Conservation (phyloP, 495 filamentous ascomycete species). For the Aspergillus bridgeri region DNA sequence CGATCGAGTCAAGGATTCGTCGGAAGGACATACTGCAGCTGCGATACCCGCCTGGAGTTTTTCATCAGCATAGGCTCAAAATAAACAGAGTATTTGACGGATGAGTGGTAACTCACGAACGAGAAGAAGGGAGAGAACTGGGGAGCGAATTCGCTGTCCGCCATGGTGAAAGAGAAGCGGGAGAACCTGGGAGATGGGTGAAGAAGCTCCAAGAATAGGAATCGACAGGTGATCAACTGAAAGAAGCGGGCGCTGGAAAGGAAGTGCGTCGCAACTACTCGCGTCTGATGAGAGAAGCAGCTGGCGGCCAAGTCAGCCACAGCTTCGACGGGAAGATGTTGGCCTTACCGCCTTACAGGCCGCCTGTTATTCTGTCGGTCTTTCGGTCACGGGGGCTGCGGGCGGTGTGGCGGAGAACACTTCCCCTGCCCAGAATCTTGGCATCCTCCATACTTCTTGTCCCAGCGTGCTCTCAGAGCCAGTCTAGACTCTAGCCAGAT, state of each 20-base stretch:
- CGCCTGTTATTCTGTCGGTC: no score
- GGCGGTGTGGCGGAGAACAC: no score
- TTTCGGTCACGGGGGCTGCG: no score
- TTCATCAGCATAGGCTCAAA: not conserved
- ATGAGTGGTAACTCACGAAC: conserved; percentile 70
- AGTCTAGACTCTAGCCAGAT: no score
- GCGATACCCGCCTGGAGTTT: conserved; percentile 72
- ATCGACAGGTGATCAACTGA: not conserved
- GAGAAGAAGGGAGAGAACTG: conserved; percentile 97
- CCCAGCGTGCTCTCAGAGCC: no score
- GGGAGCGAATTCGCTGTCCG: conserved; percentile 67
- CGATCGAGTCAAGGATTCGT: conserved; percentile 2
- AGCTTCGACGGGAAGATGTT: no score
- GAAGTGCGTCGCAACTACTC: not conserved
- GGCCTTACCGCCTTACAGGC: no score
- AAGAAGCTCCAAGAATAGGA: not conserved
- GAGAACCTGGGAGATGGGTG: not conserved
- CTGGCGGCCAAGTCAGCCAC: not conserved
- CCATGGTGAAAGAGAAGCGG: conserved; percentile 46
- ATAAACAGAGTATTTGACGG: conserved; percentile 33
- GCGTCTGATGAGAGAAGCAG: not conserved
- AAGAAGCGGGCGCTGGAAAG: not conserved
- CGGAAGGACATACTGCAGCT: conserved; percentile 73
- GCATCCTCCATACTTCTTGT: no score
- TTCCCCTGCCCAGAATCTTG: no score